Conservation (phyloP, 495 filamentous ascomycete genomes). For the Articulospora tetracladia region DNA sequence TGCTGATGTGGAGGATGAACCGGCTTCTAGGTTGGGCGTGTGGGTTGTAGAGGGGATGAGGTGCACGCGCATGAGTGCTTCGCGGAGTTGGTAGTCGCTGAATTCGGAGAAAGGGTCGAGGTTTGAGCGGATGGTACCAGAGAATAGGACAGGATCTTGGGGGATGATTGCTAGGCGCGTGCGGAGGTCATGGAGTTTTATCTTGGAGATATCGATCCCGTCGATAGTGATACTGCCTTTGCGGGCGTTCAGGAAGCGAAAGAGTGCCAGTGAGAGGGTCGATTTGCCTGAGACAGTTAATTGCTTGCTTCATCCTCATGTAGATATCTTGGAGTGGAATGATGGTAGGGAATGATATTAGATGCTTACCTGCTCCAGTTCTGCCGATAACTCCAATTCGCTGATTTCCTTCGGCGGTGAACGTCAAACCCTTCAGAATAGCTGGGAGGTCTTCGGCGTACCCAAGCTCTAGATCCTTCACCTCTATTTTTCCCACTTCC, state of each 20-base stretch:
- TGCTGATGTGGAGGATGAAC: background rate
- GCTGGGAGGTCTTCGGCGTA: conserved; percentile 38
- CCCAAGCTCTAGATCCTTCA: conserved; percentile 35
- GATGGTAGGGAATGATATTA: too few species aligned
- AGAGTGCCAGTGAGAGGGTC: conserved; percentile 37
- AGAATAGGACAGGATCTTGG: conserved; percentile 49
- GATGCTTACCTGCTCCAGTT: conserved; percentile 38
- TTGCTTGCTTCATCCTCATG: background rate
- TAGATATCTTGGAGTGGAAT: background rate
- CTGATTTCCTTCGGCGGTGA: conserved; percentile 32
- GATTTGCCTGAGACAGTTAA: conserved; percentile 22
- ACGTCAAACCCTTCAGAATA: conserved; percentile 39
- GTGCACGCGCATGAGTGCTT: conserved; percentile 54
- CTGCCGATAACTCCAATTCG: conserved; percentile 48
- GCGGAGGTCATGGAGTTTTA: conserved; percentile 46
- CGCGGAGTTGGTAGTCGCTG: conserved; percentile 49
- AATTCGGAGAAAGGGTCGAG: conserved; percentile 48
- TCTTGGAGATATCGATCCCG: conserved; percentile 42
- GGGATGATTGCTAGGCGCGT: conserved; percentile 48
- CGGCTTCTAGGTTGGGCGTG: conserved; percentile 9
- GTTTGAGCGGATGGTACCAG: conserved; percentile 46
- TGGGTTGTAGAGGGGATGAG: conserved; percentile 35
- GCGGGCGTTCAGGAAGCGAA: conserved; percentile 43
- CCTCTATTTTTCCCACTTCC: conserved; percentile 34
- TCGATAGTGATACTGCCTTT: conserved; percentile 44